These are phyloP conservation scores for Begonia loranthoides DNA, from an alignment of 306 rosid genomes.

Conservation along the genomic window DNA sequence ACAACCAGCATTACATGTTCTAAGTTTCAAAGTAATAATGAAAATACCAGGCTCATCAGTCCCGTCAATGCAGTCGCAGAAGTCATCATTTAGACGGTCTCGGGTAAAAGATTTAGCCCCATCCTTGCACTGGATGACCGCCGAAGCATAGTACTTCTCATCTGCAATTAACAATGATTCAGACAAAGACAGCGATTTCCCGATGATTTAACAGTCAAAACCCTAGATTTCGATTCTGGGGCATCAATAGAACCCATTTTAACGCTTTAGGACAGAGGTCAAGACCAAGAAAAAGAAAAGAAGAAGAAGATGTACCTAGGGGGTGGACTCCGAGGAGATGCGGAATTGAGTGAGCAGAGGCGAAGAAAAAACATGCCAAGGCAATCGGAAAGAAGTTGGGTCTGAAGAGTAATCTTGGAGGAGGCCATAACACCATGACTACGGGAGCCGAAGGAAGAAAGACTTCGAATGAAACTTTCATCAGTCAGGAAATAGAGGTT, in stretches of 20 bases:
- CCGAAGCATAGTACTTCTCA: conserved; percentile 44
- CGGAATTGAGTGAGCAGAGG: conserved; percentile 20
- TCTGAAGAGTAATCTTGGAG: neutral
- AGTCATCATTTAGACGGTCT: conserved; percentile 71
- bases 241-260: neutral
- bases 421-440: neutral
- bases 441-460: no score
- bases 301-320: conserved; percentile 28
- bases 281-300: conserved; percentile 1
- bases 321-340: conserved; percentile 61
- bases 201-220: conserved; percentile 6
- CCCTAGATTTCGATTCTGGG: neutral
- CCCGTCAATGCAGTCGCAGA: conserved; percentile 80
- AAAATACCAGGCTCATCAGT: conserved; percentile 73
- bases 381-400: conserved; percentile 13
- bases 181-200: conserved; percentile 1
- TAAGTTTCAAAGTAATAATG: neutral
- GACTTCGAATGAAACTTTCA: no score
- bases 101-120: conserved; percentile 51
- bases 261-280: neutral
- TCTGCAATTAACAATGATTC: conserved; percentile 38
- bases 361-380: conserved; percentile 20
- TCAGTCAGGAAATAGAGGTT: no score
- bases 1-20: no score
- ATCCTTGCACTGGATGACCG: conserved; percentile 61